These are phyloP conservation scores for Russula olivacea DNA, from an alignment of 768 basidiomycete genomes.

Conservation along the genomic window DNA sequence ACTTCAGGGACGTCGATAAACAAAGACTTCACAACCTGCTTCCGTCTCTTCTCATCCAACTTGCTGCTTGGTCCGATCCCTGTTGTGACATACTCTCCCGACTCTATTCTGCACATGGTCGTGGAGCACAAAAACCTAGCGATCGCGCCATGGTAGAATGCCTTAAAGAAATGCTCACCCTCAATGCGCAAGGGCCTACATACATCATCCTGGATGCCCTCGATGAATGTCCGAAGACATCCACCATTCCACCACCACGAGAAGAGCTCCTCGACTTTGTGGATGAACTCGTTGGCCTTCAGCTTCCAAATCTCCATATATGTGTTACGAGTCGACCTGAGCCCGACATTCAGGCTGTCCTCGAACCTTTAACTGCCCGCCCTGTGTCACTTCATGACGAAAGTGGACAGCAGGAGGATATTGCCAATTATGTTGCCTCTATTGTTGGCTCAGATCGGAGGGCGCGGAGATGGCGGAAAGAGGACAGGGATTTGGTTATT, in stretches of 20 bases:
- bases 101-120: not conserved
- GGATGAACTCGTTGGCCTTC: not conserved
- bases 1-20: not conserved
- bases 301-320: not conserved
- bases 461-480: not conserved
- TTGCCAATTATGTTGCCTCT: not conserved
- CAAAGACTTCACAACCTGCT: not conserved
- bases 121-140: not conserved
- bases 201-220: not conserved
- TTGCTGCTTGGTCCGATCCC: not conserved
- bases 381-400: not conserved
- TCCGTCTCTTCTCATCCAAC: not conserved
- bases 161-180: not conserved
- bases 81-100: not conserved
- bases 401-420: not conserved
- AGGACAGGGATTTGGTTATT: not conserved
- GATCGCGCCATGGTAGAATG: not conserved
- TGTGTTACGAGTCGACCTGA: not conserved
- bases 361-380: not conserved
- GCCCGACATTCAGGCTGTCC: not conserved
- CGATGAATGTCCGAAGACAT: not conserved
- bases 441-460: not conserved
- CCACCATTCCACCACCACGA: not conserved
- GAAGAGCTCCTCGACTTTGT: not conserved
- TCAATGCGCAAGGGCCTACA: not conserved